Evolutionary conservation across 345 rosid genomes (phyloP).

Genomic region (Heritiera fomes): DNA sequence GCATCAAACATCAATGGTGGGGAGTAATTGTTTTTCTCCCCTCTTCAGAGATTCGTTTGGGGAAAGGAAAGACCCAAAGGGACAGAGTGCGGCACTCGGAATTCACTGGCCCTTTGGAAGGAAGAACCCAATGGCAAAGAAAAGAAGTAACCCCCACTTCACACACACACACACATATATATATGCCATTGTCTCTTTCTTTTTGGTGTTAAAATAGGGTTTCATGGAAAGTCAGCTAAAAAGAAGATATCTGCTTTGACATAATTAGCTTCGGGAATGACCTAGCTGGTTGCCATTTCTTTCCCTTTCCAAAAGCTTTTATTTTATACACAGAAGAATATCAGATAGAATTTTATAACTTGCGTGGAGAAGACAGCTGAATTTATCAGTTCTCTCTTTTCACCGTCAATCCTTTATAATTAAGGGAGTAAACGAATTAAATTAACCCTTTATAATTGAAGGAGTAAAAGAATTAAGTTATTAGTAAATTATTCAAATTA

Average conservation of each 20-base stretch:
- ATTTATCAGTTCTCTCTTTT: too few species aligned
- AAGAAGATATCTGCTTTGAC: background rate
- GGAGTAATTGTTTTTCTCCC: slow-evolving; percentile 12
- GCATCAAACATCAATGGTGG: background rate
- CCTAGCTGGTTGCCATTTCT: background rate
- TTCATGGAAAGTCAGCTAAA: slow-evolving; percentile 2
- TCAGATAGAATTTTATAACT: too few species aligned
- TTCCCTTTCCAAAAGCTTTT: background rate
- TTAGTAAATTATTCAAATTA: too few species aligned
- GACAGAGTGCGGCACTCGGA: slow-evolving; percentile 25
- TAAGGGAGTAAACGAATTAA: too few species aligned
- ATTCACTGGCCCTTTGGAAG: background rate
- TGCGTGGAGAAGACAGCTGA: too few species aligned
- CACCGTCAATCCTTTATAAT: too few species aligned
- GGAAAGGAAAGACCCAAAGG: slow-evolving; percentile 16
- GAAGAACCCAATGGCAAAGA: slow-evolving; percentile 5
- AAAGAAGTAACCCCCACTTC: background rate
- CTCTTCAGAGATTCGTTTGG: slow-evolving; percentile 26
- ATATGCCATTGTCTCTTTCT: background rate
- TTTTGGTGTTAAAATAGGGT: background rate
- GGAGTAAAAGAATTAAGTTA: too few species aligned
- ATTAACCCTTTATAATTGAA: too few species aligned
- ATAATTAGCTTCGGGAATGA: background rate
- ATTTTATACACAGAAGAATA: background rate
- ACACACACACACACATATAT: background rate